Evolutionary conservation across 495 filamentous ascomycete species (phyloP).

Genomic region (Neurospora cerealis): DNA sequence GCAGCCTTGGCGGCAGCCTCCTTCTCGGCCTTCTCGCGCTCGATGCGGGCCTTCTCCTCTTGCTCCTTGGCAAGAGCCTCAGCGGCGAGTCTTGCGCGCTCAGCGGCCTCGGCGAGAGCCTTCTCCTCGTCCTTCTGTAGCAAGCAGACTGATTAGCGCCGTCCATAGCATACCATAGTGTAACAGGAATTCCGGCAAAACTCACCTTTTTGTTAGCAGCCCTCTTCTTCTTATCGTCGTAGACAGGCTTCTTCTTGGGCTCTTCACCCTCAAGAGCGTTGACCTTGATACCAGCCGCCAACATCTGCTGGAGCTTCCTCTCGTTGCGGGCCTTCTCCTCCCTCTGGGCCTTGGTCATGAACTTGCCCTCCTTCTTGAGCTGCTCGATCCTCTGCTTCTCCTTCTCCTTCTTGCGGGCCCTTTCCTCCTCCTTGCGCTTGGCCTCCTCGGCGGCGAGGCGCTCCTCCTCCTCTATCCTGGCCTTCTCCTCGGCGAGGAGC

Average conservation of each 20-base stretch:
- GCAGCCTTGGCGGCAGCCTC: constrained; percentile 48
- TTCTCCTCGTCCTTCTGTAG: constrained; percentile 55
- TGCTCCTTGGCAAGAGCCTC: constrained; percentile 54
- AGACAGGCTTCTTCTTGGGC: constrained; percentile 60
- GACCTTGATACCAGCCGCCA: constrained; percentile 75
- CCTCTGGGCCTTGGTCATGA: constrained; percentile 86
- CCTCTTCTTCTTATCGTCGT: constrained; percentile 65
- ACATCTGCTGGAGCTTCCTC: constrained; percentile 86
- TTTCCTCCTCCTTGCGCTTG: constrained; percentile 37
- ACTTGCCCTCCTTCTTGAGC: constrained; percentile 90
- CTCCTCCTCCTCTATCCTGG: constrained; percentile 59
- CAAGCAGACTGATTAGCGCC: not conserved
- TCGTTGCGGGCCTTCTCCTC: constrained; percentile 77
- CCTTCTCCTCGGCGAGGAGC: constrained; percentile 61
- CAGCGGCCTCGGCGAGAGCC: constrained; percentile 61
- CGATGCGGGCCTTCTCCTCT: constrained; percentile 39
- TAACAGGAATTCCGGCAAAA: not conserved
- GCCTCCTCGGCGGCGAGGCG: constrained; percentile 59
- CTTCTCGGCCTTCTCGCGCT: constrained; percentile 41
- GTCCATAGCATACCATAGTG: not conserved
- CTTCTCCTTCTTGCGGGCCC: constrained; percentile 79
- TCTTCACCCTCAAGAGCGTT: constrained; percentile 53
- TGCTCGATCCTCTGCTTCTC: constrained; percentile 95
- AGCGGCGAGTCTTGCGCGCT: constrained; percentile 52
- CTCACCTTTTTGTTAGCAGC: constrained; percentile 56